Conservation (phyloP, 441 rosid genomes). For the Adansonia gregorii region DNA sequence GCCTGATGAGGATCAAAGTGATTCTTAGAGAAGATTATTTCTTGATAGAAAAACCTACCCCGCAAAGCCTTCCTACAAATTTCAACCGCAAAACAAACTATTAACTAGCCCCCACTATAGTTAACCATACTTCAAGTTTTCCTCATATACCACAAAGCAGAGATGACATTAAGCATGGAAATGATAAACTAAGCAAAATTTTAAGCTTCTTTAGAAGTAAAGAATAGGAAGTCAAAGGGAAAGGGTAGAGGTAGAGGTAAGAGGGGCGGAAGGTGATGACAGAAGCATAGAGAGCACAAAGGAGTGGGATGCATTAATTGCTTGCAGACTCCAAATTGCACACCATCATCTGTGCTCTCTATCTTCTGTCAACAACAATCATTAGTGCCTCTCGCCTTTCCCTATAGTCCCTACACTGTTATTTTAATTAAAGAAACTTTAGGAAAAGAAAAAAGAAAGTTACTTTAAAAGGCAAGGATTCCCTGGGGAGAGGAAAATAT, state of each 20-base stretch:
- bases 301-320: conserved; percentile 69
- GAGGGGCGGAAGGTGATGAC: conserved; percentile 61
- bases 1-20: neutral
- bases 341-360: conserved; percentile 27
- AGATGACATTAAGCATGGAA: neutral
- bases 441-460: neutral
- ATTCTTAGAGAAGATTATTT: neutral
- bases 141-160: neutral
- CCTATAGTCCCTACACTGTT: neutral
- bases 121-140: neutral
- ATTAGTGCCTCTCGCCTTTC: conserved; percentile 10
- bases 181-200: neutral
- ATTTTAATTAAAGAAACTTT: neutral
- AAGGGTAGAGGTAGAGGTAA: neutral
- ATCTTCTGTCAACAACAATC: conserved; percentile 29
- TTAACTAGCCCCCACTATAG: neutral
- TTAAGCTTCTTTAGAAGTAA: neutral
- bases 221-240: neutral
- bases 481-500: neutral
- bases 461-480: conserved; percentile 16
- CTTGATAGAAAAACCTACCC: too few relatives aligned
- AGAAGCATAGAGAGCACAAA: conserved; percentile 94
- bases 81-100: neutral
- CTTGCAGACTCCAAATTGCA: neutral
- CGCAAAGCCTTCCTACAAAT: neutral